These are phyloP conservation scores for Helotiales sp. DNA, from an alignment of 2,329 filamentous ascomycete genomes.

Conservation along the genomic window DNA sequence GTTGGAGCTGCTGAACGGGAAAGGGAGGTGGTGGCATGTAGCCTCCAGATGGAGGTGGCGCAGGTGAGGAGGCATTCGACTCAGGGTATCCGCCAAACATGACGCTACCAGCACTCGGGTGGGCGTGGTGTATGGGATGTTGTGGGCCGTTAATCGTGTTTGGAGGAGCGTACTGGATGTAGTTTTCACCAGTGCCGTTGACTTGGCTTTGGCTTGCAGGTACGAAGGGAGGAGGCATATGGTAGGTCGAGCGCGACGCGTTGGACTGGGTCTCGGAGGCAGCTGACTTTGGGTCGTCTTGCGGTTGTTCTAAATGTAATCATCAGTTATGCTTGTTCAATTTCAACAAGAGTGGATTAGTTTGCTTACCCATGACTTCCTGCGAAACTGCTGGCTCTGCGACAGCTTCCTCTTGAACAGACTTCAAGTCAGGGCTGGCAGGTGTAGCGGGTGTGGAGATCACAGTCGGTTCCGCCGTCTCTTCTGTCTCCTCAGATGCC, in stretches of 20 bases:
- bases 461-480: constrained; percentile 4
- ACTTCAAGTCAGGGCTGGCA: background rate
- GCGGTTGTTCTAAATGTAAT: constrained; percentile 13
- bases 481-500: constrained; percentile 10
- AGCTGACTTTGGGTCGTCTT: constrained; percentile 21
- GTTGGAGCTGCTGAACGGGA: background rate
- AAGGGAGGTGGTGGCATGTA: constrained; percentile 34
- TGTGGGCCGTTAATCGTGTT: constrained; percentile 29
- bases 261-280: constrained; percentile 29
- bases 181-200: constrained; percentile 8
- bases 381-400: constrained; percentile 19
- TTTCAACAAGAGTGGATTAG: background rate
- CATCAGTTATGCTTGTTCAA: constrained; percentile 4
- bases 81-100: constrained; percentile 56
- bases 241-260: constrained; percentile 37
- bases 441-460: constrained; percentile 9
- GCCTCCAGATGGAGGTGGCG: constrained; percentile 49
- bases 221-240: constrained; percentile 46
- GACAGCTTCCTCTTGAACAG: constrained; percentile 8
- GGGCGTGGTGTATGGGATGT: constrained; percentile 48
- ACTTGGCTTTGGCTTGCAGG: constrained; percentile 32
- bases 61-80: constrained; percentile 60
- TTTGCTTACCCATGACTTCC: constrained; percentile 24
- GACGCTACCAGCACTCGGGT: constrained; percentile 55
- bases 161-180: constrained; percentile 19